Percentiles rank a stretch among this genome's conserved stretches.
Evolutionary conservation across 2,329 filamentous ascomycete genomes (phyloP).

Genomic region (Ceratocystis diversiconidia): DNA sequence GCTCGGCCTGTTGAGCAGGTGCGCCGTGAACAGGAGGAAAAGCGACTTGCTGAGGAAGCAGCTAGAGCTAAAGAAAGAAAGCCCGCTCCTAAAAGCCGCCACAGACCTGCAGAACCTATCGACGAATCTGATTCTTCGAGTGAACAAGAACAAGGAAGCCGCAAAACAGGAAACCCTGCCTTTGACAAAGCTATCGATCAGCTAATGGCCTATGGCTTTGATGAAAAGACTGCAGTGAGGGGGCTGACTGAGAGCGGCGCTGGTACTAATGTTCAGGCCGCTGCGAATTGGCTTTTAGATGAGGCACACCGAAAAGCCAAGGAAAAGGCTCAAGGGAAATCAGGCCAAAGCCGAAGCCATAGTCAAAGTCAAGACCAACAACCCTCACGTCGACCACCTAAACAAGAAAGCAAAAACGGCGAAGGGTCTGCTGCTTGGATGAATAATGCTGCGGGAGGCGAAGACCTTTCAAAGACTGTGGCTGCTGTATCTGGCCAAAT

Average conservation of each 20-base stretch:
- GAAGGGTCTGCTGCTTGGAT: constrained; percentile 44
- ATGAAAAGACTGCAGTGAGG: constrained; percentile 64
- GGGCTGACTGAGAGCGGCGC: constrained; percentile 69
- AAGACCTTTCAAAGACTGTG: constrained; percentile 68
- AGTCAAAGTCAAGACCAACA: constrained; percentile 4
- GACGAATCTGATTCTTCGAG: constrained; percentile 37
- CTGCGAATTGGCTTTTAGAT: constrained; percentile 78
- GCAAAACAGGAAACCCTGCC: constrained; percentile 12
- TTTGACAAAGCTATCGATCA: constrained; percentile 74
- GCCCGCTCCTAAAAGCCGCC: constrained; percentile 24
- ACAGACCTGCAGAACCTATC: constrained; percentile 42
- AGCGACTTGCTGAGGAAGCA: constrained; percentile 7
- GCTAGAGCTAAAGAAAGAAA: constrained; percentile 22
- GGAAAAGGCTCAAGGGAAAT: constrained; percentile 47
- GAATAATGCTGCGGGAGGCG: constrained; percentile 35
- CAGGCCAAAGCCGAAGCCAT: constrained; percentile 20
- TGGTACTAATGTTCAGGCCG: constrained; percentile 68
- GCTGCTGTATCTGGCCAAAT: constrained; percentile 69
- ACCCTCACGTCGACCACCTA: constrained; percentile 20
- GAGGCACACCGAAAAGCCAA: constrained; percentile 77
- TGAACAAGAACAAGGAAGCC: constrained; percentile 20
- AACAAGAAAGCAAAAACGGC: constrained; percentile 8
- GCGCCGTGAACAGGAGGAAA: constrained; percentile 30
- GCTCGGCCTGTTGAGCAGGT: constrained; percentile 52
- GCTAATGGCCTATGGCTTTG: constrained; percentile 88